Evolutionary conservation across 345 rosid species (phyloP).

Genomic region (Dovyalis caffra): DNA sequence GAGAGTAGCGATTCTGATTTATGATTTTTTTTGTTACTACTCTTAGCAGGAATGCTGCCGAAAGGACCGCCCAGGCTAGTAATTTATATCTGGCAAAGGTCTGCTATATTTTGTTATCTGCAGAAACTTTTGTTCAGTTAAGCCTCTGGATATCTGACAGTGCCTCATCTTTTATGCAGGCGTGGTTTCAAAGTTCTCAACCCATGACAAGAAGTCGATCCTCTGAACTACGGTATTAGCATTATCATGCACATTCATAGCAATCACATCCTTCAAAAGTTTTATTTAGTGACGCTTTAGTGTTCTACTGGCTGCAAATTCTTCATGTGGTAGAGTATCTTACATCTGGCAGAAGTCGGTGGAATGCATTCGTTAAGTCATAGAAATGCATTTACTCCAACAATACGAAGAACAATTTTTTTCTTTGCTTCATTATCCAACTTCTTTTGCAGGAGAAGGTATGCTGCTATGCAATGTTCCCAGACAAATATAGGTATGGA

Average conservation of each 20-base stretch:
- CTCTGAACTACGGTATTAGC: conserved; percentile 58
- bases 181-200: conserved; percentile 74
- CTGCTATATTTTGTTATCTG: conserved; percentile 5
- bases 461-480: conserved; percentile 62
- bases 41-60: conserved; percentile 41
- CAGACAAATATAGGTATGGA: conserved; percentile 38
- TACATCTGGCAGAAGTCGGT: background rate
- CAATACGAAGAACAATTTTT: background rate
- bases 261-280: background rate
- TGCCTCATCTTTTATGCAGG: conserved; percentile 35
- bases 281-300: background rate
- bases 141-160: conserved; percentile 11
- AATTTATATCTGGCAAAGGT: conserved; percentile 65
- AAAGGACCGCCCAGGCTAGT: conserved; percentile 46
- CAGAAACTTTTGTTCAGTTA: conserved; percentile 2
- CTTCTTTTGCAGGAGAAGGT: conserved; percentile 50
- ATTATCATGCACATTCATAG: background rate
- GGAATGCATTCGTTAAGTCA: background rate
- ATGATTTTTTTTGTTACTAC: background rate
- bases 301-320: background rate
- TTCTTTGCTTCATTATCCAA: background rate
- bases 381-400: background rate
- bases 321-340: background rate
- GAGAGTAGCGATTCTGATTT: background rate
- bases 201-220: conserved; percentile 81